A percentile compares a stretch with the other conserved stretches of the same genome.
Conservation (phyloP, 2,329 filamentous ascomycete species). For the Penicillium sp. region DNA sequence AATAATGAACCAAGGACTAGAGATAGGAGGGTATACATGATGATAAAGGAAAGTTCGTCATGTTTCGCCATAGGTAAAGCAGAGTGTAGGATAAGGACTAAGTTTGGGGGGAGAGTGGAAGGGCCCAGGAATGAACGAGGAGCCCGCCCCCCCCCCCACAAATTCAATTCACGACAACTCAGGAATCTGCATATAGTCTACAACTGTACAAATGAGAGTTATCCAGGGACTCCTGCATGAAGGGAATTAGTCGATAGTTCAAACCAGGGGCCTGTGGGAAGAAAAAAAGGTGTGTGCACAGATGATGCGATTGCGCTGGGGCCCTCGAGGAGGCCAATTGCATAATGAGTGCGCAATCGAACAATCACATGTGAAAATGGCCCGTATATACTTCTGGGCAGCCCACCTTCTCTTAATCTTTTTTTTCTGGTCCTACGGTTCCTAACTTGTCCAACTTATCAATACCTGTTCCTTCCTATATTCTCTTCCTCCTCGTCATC, state of each 20-base stretch:
- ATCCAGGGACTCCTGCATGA: background rate
- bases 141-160: too few species aligned
- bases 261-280: background rate
- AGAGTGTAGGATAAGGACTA: background rate
- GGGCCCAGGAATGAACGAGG: background rate
- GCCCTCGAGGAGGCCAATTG: conserved; percentile 27
- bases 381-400: conserved; percentile 24
- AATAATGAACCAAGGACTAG: background rate
- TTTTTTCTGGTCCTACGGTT: conserved; percentile 12
- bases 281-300: conserved; percentile 15
- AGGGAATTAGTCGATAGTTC: background rate
- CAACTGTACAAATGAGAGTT: too few species aligned
- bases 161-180: conserved; percentile 5
- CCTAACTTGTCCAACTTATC: conserved; percentile 7
- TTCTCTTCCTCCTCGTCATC: background rate
- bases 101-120: background rate
- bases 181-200: too few species aligned
- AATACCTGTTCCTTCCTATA: conserved; percentile 8
- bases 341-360: conserved; percentile 32
- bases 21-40: background rate
- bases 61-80: background rate
- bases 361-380: conserved; percentile 36
- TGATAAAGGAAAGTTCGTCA: background rate
- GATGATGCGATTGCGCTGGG: conserved; percentile 32
- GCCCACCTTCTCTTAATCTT: conserved; percentile 2